Conservation (phyloP, 1,139 yeast genomes). For the Hansenula sp. region DNA sequence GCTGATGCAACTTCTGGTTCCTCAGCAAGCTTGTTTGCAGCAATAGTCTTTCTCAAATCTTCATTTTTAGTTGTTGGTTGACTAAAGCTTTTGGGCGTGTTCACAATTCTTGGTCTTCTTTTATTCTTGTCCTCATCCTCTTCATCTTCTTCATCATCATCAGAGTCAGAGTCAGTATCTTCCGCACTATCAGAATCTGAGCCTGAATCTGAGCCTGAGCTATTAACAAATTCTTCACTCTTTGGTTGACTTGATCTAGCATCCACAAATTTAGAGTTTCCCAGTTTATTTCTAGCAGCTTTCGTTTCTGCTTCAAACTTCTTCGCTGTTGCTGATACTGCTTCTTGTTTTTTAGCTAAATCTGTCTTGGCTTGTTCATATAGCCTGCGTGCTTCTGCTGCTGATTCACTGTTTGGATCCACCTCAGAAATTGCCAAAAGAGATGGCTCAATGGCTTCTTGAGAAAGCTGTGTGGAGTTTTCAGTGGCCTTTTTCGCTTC, state of each 20-base stretch:
- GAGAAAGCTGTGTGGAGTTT: not conserved
- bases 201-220: constrained; percentile 6
- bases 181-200: constrained; percentile 10
- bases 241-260: constrained; percentile 16
- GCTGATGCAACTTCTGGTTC: constrained; percentile 4
- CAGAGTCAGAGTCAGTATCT: constrained; percentile 12
- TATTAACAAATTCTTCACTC: constrained; percentile 3
- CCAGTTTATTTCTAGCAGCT: constrained; percentile 1
- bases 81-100: constrained; percentile 30
- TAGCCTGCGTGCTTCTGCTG: constrained; percentile 4
- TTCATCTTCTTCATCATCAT: constrained; percentile 14
- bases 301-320: not conserved
- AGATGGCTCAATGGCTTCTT: not conserved
- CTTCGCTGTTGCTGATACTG: not conserved
- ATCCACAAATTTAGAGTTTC: constrained; percentile 15
- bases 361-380: constrained; percentile 11
- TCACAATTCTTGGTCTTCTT: constrained; percentile 32
- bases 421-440: not conserved
- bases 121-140: constrained; percentile 20
- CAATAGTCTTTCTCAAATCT: constrained; percentile 2
- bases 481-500: not conserved
- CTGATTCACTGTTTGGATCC: too few species aligned
- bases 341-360: constrained; percentile 6
- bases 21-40: constrained; percentile 6
- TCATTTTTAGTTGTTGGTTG: constrained; percentile 9